These are phyloP conservation scores for Nakaseomyces kungkrabaensis DNA, from an alignment of 1,139 yeast genomes.

Conservation along the genomic window DNA sequence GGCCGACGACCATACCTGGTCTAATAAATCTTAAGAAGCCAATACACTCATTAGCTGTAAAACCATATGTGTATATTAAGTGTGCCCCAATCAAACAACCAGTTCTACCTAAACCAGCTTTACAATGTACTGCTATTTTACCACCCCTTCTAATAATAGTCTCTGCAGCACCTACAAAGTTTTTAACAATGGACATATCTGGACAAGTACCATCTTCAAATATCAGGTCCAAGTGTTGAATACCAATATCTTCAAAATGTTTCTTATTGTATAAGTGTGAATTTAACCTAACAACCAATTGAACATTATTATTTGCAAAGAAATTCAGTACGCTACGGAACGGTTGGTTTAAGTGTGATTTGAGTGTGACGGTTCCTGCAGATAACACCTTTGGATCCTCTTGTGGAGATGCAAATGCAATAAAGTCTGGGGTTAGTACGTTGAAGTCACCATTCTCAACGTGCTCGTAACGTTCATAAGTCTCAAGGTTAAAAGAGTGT, in stretches of 20 bases:
- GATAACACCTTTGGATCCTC: slow-evolving; percentile 42
- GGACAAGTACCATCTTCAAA: slow-evolving; percentile 99
- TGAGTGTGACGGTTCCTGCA: slow-evolving; percentile 11
- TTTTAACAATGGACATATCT: slow-evolving; percentile 81
- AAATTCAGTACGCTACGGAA: slow-evolving; percentile 72
- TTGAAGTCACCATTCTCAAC: slow-evolving; percentile 97
- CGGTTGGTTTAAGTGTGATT: slow-evolving; percentile 47
- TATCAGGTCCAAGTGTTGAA: slow-evolving; percentile 86
- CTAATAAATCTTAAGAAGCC: slow-evolving; percentile 93
- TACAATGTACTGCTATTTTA: slow-evolving; percentile 94
- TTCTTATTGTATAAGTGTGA: slow-evolving; percentile 79
- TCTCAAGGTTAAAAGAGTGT: slow-evolving; percentile 82
- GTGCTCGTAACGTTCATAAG: slow-evolving; percentile 85
- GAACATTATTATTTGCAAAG: slow-evolving; percentile 64
- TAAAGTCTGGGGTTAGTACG: slow-evolving; percentile 81
- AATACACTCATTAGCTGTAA: slow-evolving; percentile 93
- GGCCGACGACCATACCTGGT: slow-evolving; percentile 99
- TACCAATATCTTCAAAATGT: slow-evolving; percentile 74
- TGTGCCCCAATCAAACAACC: slow-evolving; percentile 98
- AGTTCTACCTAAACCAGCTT: slow-evolving; percentile 95
- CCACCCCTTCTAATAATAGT: slow-evolving; percentile 76
- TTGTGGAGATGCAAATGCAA: slow-evolving; percentile 96
- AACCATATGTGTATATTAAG: slow-evolving; percentile 88
- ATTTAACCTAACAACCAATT: slow-evolving; percentile 82
- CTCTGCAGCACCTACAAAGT: slow-evolving; percentile 91